A percentile compares a stretch with the other conserved stretches of the same genome.
Conservation (phyloP, 2,329 filamentous ascomycete genomes). For the Chaetomium sp. region DNA sequence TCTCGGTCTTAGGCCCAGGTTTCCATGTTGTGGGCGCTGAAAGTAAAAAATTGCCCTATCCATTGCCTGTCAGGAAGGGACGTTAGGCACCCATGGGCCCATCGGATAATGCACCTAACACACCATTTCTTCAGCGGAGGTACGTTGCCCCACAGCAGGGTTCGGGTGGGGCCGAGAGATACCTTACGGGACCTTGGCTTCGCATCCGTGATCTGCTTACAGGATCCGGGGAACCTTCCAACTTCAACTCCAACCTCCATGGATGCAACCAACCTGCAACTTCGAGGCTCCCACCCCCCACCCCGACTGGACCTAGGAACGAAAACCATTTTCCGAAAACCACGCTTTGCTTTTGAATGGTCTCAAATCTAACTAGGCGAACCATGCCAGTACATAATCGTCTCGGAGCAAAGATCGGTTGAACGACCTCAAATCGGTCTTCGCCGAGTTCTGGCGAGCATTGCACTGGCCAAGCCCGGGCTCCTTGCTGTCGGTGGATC, state of each 20-base stretch:
- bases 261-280: neutral
- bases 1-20: too few relatives aligned
- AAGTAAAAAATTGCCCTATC: neutral
- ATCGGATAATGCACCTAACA: slow-evolving; percentile 37
- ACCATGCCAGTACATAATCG: neutral
- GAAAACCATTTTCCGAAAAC: neutral
- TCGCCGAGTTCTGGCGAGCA: neutral
- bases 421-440: neutral
- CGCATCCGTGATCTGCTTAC: neutral
- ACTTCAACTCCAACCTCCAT: neutral
- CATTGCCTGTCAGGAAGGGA: neutral
- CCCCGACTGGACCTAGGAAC: neutral
- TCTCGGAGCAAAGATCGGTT: neutral
- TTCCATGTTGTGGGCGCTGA: neutral
- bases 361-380: neutral
- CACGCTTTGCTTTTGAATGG: neutral
- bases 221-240: slow-evolving; percentile 9
- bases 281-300: neutral
- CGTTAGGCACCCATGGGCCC: slow-evolving; percentile 1
- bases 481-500: neutral
- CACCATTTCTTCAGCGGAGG: slow-evolving; percentile 5
- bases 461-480: neutral
- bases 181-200: neutral
- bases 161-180: neutral
- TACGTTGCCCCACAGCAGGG: neutral